phyloP scores from a whole-genome alignment of 306 rosid genomes.

The Corylus avellana region DNA sequence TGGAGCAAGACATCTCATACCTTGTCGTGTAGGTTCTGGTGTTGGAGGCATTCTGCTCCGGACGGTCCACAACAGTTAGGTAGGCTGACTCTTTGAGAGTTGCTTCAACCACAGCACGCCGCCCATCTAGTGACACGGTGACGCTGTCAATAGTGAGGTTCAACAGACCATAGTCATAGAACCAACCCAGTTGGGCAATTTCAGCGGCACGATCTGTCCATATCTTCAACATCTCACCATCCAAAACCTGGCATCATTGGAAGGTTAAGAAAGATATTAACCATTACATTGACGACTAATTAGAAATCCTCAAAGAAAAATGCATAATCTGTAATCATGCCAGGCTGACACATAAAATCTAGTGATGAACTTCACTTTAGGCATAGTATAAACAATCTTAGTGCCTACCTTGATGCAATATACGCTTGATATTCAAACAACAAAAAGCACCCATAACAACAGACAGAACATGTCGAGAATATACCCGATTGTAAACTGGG shows the following conservation, averaged over 20 bases:
- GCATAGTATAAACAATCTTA: not conserved
- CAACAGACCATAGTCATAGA: slow-evolving; percentile 65
- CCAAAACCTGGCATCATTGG: slow-evolving; percentile 68
- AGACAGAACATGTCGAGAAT: not conserved
- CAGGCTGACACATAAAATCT: not conserved
- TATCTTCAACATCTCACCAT: slow-evolving; percentile 90
- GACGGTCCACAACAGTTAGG: slow-evolving; percentile 65
- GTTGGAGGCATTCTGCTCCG: slow-evolving; percentile 69
- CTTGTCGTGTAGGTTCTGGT: slow-evolving; percentile 81
- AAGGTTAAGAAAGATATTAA: not conserved
- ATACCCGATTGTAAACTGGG: not conserved
- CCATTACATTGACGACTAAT: not conserved
- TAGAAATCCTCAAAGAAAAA: not conserved
- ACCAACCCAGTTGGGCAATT: slow-evolving; percentile 87
- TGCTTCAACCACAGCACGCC: slow-evolving; percentile 87
- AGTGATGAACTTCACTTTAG: not conserved
- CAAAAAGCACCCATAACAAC: not conserved
- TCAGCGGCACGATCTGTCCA: slow-evolving; percentile 92
- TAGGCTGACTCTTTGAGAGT: slow-evolving; percentile 71
- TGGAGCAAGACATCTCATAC: slow-evolving; percentile 71
- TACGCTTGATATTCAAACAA: not conserved
- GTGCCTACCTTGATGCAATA: not conserved
- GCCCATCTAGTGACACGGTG: slow-evolving; percentile 75
- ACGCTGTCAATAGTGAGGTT: slow-evolving; percentile 82
- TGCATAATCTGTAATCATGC: not conserved